Percentiles rank a stretch among this genome's conserved stretches.
Evolutionary conservation across 345 rosid genomes (phyloP).

Genomic region (Dimocarpus longan): DNA sequence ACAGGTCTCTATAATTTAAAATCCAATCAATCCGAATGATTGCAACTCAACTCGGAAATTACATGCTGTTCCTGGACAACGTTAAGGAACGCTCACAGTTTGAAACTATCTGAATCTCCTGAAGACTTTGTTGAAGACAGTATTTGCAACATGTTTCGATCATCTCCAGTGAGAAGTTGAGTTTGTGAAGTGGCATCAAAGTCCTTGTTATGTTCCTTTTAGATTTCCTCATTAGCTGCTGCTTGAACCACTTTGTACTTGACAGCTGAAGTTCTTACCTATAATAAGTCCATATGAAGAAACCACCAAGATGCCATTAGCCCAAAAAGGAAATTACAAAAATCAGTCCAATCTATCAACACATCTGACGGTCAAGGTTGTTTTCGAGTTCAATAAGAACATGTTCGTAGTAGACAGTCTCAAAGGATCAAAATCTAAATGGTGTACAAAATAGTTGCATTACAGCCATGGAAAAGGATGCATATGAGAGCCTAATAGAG

Average conservation of each 20-base stretch:
- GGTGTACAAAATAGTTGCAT: background rate
- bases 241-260: conserved; percentile 49
- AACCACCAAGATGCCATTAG: conserved; percentile 72
- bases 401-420: too few relatives aligned
- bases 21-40: too few relatives aligned
- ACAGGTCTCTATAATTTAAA: too few relatives aligned
- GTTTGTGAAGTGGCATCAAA: conserved; percentile 49
- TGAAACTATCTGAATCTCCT: conserved; percentile 40
- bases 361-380: background rate
- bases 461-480: conserved; percentile 99
- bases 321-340: background rate
- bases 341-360: background rate
- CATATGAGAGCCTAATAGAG: conserved; percentile 73
- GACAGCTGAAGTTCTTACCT: conserved; percentile 56
- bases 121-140: conserved; percentile 28
- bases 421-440: too few relatives aligned
- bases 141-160: conserved; percentile 20
- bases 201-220: conserved; percentile 58
- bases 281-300: conserved; percentile 87
- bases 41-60: too few relatives aligned
- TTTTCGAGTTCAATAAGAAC: background rate
- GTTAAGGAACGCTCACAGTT: conserved; percentile 30
- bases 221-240: conserved; percentile 26
- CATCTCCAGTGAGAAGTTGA: conserved; percentile 50
- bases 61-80: too few relatives aligned